Evolutionary conservation across 2,329 filamentous ascomycete genomes (phyloP), one percentile per base, ranked within the genome.

Genomic region (Zymoseptoria crescenta): DNA sequence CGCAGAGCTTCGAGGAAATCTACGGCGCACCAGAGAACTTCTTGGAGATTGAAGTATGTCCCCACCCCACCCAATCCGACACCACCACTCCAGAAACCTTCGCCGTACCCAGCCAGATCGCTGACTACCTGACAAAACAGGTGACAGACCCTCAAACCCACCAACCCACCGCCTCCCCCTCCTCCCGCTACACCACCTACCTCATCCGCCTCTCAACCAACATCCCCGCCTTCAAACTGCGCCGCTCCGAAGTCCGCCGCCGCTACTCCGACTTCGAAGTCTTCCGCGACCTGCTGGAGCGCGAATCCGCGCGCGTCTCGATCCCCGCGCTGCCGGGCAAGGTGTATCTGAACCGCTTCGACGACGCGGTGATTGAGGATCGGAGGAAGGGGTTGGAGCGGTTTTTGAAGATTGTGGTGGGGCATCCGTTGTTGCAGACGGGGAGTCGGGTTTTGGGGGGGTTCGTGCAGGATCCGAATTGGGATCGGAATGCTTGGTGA

Each of bases 21-120:
- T 99, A 99, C 76, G 94, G 92, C 13, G 91, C 93, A 53, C 94
- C 94, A 5, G 94, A 99, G 81, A 99, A 99, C 80, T 96, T 97
- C 74, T 84, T 99, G 57, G 94, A 99, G 80, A 96, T 99, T 65
- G 94, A 99, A 82, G 92, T 94, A 75, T 59, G 77, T 72, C 30
- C 41, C 45, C 30, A 48, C 9, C 51, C 28, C 5, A 24, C 27
- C 24, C 41, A 6, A 56, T 8, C 13, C n/a, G 41, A 16, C 21
- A 24, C 13, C 52, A 27, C 6, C 35, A 2, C 8, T 6, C 19
- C 19, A 16, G 8, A 28, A 27, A 27, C n/a, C n/a, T n/a, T n/a
- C n/a, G n/a, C n/a, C n/a, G n/a, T n/a, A n/a, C n/a, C n/a, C n/a
- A n/a, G n/a, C n/a, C n/a, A n/a, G n/a, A n/a, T n/a, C n/a, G n/a